These are phyloP conservation scores for Ambrosia trifida DNA, from an alignment of 129 eudicot genomes.

Conservation along the genomic window DNA sequence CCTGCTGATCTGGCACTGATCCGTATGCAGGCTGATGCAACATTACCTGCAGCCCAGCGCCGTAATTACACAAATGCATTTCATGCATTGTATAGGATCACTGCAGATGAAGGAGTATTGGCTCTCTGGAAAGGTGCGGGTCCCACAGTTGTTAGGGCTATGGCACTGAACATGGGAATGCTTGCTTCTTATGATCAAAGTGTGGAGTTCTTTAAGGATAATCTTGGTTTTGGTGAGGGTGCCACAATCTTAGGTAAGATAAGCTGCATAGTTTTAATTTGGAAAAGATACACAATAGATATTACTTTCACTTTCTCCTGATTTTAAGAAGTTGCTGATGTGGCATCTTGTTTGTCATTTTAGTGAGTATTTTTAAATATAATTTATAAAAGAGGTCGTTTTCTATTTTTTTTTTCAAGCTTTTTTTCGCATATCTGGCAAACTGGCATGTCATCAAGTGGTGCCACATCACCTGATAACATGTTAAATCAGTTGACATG, in stretches of 20 bases:
- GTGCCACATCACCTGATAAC: neutral
- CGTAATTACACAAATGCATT: conserved; percentile 87
- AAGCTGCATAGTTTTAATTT: neutral
- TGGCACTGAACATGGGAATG: conserved; percentile 96
- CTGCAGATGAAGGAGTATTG: conserved; percentile 78
- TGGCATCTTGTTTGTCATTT: neutral
- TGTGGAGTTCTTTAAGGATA: conserved; percentile 73
- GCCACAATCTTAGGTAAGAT: conserved; percentile 75
- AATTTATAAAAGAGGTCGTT: neutral
- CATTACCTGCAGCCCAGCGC: conserved; percentile 77
- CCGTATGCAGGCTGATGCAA: conserved; percentile 98
- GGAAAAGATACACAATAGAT: neutral
- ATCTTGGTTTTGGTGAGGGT: conserved; percentile 73
- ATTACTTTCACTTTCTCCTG: neutral
- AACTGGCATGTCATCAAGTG: neutral
- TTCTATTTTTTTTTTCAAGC: neutral
- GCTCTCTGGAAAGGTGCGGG: conserved; percentile 91
- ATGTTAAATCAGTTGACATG: neutral
- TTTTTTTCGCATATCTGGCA: neutral
- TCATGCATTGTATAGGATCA: conserved; percentile 81
- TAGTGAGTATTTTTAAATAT: neutral
- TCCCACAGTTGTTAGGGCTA: conserved; percentile 95
- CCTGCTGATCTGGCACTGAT: conserved; percentile 92
- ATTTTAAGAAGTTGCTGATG: neutral
- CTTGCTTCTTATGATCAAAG: conserved; percentile 97